phyloP scores from a whole-genome alignment of 805 yeast species.

The Candida coquimbonensis region DNA sequence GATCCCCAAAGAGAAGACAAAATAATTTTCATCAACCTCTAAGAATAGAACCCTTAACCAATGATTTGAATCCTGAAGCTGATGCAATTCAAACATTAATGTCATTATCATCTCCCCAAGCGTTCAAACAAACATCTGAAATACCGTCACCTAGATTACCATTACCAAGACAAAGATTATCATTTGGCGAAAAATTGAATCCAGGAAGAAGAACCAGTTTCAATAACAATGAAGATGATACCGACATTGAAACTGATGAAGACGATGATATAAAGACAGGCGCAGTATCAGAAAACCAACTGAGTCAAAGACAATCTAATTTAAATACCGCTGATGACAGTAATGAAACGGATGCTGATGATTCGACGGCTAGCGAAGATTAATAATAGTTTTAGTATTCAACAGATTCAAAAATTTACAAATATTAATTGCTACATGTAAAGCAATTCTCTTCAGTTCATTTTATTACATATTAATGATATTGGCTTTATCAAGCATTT shows the following conservation, averaged over 20 bases:
- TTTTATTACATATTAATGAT: too few species aligned
- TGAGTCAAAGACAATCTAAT: too few species aligned
- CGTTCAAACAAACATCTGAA: slow-evolving; percentile 7
- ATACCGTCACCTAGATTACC: neutral
- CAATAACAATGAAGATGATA: slow-evolving; percentile 6
- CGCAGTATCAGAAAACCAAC: too few species aligned
- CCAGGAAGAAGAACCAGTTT: neutral
- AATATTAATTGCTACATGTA: neutral
- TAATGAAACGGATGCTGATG: neutral
- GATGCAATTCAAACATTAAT: slow-evolving; percentile 36
- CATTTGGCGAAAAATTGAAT: slow-evolving; percentile 17
- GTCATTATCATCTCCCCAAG: slow-evolving; percentile 31
- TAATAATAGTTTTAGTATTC: neutral
- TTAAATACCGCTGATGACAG: too few species aligned
- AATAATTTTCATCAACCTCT: slow-evolving; percentile 4
- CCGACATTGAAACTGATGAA: slow-evolving; percentile 7
- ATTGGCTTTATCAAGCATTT: too few species aligned
- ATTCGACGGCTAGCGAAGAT: too few species aligned
- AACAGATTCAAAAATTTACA: neutral
- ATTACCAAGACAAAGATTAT: slow-evolving; percentile 17
- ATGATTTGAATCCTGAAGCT: slow-evolving; percentile 25
- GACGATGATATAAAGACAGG: too few species aligned
- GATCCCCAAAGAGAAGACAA: slow-evolving; percentile 23
- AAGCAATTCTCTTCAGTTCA: neutral
- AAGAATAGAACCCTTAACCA: slow-evolving; percentile 2